phyloP scores from a whole-genome alignment of 345 rosid species.

The Dimocarpus longan region DNA sequence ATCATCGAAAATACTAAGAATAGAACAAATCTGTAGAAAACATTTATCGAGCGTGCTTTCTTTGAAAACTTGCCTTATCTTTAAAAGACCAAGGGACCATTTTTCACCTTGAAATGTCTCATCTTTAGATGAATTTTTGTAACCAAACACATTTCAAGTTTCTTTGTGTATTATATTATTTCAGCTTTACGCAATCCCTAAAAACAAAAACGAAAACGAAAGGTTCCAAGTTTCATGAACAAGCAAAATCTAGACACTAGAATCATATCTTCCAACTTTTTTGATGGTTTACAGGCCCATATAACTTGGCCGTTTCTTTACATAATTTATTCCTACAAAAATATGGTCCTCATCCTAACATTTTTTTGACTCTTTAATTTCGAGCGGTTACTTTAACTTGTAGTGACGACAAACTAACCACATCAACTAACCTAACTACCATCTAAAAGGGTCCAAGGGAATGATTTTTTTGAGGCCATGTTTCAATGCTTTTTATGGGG shows the following conservation, averaged over 20 bases:
- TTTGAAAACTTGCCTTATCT: slow-evolving; percentile 25
- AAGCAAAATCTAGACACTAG: slow-evolving; percentile 34
- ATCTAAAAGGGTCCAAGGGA: slow-evolving; percentile 3
- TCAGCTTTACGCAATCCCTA: slow-evolving; percentile 49
- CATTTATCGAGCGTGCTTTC: slow-evolving; percentile 23
- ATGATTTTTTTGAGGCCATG: slow-evolving; percentile 12
- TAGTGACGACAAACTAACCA: slow-evolving; percentile 21
- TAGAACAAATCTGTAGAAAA: background rate
- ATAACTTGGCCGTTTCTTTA: slow-evolving; percentile 7
- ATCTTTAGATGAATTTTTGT: background rate
- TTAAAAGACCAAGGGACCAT: slow-evolving; percentile 34
- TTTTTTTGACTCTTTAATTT: background rate
- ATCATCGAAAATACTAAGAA: background rate
- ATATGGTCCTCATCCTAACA: background rate
- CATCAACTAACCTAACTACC: slow-evolving; percentile 36
- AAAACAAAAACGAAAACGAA: slow-evolving; percentile 6
- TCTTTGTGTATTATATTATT: background rate
- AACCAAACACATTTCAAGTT: background rate
- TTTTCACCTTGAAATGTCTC: slow-evolving; percentile 25
- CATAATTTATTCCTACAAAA: slow-evolving; percentile 9
- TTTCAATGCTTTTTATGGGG: slow-evolving; percentile 1
- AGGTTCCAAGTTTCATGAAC: slow-evolving; percentile 44
- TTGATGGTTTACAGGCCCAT: slow-evolving; percentile 18
- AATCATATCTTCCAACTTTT: slow-evolving; percentile 36
- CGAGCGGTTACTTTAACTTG: background rate